phyloP scores from a whole-genome alignment of 2,329 filamentous ascomycete genomes.

The Leptographium lundbergii region DNA sequence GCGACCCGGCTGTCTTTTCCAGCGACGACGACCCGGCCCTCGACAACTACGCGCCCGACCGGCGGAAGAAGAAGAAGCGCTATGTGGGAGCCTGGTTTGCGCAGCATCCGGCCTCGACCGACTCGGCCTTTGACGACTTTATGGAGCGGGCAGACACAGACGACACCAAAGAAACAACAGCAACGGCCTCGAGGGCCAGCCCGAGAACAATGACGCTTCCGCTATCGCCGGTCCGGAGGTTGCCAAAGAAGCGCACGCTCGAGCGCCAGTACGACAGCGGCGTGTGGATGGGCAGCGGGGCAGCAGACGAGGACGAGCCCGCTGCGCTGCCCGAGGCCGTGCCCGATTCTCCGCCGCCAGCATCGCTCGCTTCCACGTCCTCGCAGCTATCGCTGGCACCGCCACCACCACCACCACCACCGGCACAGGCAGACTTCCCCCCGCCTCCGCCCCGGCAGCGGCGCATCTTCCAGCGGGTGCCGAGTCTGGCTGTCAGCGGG shows the following conservation, averaged over 20 bases:
- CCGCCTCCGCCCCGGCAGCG: slow-evolving; percentile 10
- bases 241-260: slow-evolving; percentile 37
- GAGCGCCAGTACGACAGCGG: slow-evolving; percentile 51
- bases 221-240: slow-evolving; percentile 13
- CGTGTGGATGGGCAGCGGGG: slow-evolving; percentile 47
- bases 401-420: slow-evolving; percentile 27
- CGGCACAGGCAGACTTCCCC: slow-evolving; percentile 6
- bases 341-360: not conserved
- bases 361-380: slow-evolving; percentile 30
- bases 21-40: slow-evolving; percentile 57
- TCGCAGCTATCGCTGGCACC: slow-evolving; percentile 47
- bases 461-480: slow-evolving; percentile 15
- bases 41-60: slow-evolving; percentile 43
- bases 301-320: slow-evolving; percentile 28
- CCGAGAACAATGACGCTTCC: not conserved
- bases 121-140: slow-evolving; percentile 10
- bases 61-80: slow-evolving; percentile 44
- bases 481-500: slow-evolving; percentile 18
- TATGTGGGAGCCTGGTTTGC: slow-evolving; percentile 58
- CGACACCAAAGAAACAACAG: not conserved
- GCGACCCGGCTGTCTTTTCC: slow-evolving; percentile 59
- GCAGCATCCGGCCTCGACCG: slow-evolving; percentile 25
- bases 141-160: not conserved
- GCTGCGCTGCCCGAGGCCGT: not conserved
- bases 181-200: not conserved